Evolutionary conservation across 352 stramenopile species (phyloP), one percentile per base, ranked within the genome.

Genomic region (Chrysophaeum taylorii): DNA sequence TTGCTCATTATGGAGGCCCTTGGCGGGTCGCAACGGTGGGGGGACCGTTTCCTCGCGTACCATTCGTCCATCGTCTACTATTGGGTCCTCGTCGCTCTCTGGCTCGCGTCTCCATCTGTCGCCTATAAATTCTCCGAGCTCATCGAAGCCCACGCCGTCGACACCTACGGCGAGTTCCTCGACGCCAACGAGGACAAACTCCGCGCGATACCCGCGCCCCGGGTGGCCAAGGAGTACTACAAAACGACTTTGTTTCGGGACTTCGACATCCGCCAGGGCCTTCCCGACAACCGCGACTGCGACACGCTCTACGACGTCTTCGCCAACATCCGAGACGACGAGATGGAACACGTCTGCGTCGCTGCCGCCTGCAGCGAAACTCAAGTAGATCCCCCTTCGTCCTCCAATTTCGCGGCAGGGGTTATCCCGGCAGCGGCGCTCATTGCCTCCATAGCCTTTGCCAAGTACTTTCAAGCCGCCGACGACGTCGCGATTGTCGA

Each of bases 1-100:
- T 69, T 86, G 35, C 69, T 86, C 0, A 83, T 86, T 33, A 85
- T 85, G 78, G 82, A 87, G 75, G 67, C 61, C 52, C 68, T 87
- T 12, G 79, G 81, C 38, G 82, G 82, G n/a, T 74, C 86, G 75
- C 62, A 76, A 52, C 64, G 61, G 0, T 84, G 76, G 68, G 78
- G 63, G 63, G 81, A 82, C 14, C 52, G 82, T 23, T 84, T 85
- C 45, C 27, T 86, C 31, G 80, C 74, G 9, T 72, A 87, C n/a
- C 78, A 84, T 70, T 72, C 70, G 0, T 79, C 82, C 14, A 69
- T 87, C 67, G 73, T 45, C 4, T 87, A 87, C 64, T 87, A 85
- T 64, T 70, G 76, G 57, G 71, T 74, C 29, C 45, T 85, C 0
- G 74, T 72, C 41, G 21, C 69, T 2, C 36, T 86, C 0, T 87